Base-by-base conservation (phyloP, 176 grass and related monocot genomes). In the Lolium multiflorum region DNA sequence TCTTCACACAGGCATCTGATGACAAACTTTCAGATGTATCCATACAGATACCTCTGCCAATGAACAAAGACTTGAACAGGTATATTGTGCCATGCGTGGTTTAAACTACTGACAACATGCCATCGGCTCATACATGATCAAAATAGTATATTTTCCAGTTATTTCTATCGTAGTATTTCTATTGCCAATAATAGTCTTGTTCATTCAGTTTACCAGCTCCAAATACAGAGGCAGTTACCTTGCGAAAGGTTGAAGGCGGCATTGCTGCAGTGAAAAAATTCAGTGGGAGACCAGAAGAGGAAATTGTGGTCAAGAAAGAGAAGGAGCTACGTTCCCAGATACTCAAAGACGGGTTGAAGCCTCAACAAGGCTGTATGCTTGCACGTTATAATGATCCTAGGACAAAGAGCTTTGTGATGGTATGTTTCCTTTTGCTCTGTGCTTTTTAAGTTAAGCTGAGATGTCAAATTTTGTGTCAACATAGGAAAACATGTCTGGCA, bases 381-480 rank as follows among this genome's bases (percentile, higher is more conserved):
- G 96, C 93, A 35, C 88, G 96, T 25, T 98, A 94, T 78, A 98
- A 98, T 91, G 96, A 98, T 89, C 93, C 93, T 74, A 89, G 90
- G 31, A 98, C 96, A 84, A 85, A 88, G 68, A 84, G 87, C 84
- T 96, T 98, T 83, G 52, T 96, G 81, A 96, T 94, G 93, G 96
- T 98, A 92, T 84, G 73, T 73, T 84, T 84, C 75, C 14, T 78
- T 74, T 28, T 61, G 10, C 21, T 5, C 52, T 39, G 54, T 79
- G 9, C 64, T 20, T 58, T 26, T 47, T 74, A 49, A 56, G 17
- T 56, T 80, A 56, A 74, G 60, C 38, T 78, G 15, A 25, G 16
- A 47, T 57, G n/a, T 74, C 26, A 59, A 68, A 74, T 56, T 79
- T 7, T 84, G 15, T 55, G 74, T 65, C 31, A 48, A 11, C 84